A percentile compares a stretch with the other conserved stretches of the same genome.
Evolutionary conservation across 164 flowering plant genomes (phyloP).

Genomic region (Magnolia sinica): DNA sequence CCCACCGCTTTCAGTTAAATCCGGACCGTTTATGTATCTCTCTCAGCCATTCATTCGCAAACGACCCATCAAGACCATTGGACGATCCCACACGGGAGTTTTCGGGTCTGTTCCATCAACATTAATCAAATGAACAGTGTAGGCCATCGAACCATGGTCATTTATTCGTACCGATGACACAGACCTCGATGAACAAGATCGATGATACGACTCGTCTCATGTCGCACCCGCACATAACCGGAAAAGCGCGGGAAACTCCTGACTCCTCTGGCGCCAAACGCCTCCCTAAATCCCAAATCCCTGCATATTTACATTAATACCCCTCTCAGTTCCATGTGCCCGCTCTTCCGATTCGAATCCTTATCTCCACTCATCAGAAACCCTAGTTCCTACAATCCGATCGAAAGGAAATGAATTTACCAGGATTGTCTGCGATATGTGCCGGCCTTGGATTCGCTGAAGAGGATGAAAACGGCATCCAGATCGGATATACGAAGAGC

Average conservation of each 20-base stretch:
- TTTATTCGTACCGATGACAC: too few species aligned
- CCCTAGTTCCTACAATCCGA: slow-evolving; percentile 8
- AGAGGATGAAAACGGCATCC: slow-evolving; percentile 54
- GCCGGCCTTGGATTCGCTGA: slow-evolving; percentile 60
- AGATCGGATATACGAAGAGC: slow-evolving; percentile 52
- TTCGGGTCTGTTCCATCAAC: too few species aligned
- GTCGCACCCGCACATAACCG: not conserved
- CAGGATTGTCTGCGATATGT: slow-evolving; percentile 69
- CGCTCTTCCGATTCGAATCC: not conserved
- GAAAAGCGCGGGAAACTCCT: slow-evolving; percentile 1
- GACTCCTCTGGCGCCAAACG: slow-evolving; percentile 5
- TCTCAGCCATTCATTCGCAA: too few species aligned
- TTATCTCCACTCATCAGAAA: not conserved
- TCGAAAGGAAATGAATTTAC: slow-evolving; percentile 32
- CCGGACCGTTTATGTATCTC: too few species aligned
- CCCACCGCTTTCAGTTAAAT: too few species aligned
- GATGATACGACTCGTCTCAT: too few species aligned
- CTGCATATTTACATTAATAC: not conserved
- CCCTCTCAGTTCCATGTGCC: not conserved
- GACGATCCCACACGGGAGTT: too few species aligned
- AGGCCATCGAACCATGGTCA: too few species aligned
- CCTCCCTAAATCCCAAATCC: not conserved
- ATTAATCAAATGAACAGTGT: too few species aligned
- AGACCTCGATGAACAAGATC: too few species aligned
- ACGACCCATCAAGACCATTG: too few species aligned